These are phyloP conservation scores for Aspergillus sclerotioniger DNA, from an alignment of 495 filamentous ascomycete species.

Conservation along the genomic window DNA sequence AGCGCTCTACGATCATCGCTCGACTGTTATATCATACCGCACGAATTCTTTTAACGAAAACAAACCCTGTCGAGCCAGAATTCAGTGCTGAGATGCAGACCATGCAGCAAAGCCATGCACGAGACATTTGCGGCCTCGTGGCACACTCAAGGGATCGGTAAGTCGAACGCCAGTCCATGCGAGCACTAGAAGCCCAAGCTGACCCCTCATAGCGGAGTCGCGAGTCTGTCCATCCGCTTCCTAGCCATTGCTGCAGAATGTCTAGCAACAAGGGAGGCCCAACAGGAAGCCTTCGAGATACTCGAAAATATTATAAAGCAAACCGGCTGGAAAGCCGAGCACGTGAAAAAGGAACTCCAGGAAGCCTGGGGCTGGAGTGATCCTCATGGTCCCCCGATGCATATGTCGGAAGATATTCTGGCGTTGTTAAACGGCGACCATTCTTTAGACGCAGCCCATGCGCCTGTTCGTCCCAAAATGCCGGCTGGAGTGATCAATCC, in stretches of 20 bases:
- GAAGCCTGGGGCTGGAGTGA: slow-evolving; percentile 73
- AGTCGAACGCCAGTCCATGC: slow-evolving; percentile 9
- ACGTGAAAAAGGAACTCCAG: slow-evolving; percentile 66
- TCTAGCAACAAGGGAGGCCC: slow-evolving; percentile 65
- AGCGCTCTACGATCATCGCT: slow-evolving; percentile 74
- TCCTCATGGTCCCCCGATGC: slow-evolving; percentile 26
- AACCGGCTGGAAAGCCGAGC: slow-evolving; percentile 73
- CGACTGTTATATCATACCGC: slow-evolving; percentile 90
- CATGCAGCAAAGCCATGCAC: slow-evolving; percentile 67
- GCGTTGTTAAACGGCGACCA: slow-evolving; percentile 15
- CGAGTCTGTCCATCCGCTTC: slow-evolving; percentile 72
- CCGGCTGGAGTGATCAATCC: slow-evolving; percentile 60
- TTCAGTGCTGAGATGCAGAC: slow-evolving; percentile 59
- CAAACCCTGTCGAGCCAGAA: slow-evolving; percentile 65
- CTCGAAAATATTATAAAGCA: slow-evolving; percentile 71
- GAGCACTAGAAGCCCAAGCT: slow-evolving; percentile 13
- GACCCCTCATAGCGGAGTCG: slow-evolving; percentile 57
- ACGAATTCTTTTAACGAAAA: slow-evolving; percentile 75
- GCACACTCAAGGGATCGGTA: slow-evolving; percentile 77
- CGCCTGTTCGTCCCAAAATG: slow-evolving; percentile 28
- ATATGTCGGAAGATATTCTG: not conserved
- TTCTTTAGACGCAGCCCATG: slow-evolving; percentile 25
- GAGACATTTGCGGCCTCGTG: slow-evolving; percentile 82
- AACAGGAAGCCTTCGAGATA: slow-evolving; percentile 79
- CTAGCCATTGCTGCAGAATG: slow-evolving; percentile 77